These are phyloP conservation scores for Millerozyma acaciae DNA, from an alignment of 805 yeast genomes.

Conservation along the genomic window DNA sequence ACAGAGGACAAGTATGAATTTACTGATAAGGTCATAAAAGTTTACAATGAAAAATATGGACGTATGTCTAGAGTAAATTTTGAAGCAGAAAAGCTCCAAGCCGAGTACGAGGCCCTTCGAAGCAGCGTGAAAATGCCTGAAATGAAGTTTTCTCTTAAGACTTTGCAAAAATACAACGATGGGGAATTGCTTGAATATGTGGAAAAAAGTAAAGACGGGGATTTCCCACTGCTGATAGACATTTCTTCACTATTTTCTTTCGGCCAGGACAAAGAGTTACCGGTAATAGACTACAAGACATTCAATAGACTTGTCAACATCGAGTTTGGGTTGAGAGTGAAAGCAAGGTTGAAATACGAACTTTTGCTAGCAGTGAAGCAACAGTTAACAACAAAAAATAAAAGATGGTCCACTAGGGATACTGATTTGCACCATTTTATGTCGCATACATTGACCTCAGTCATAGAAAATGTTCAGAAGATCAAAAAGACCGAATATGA, in stretches of 20 bases:
- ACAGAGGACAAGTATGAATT: slow-evolving; percentile 13
- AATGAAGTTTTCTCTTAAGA: slow-evolving; percentile 23
- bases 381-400: slow-evolving; percentile 26
- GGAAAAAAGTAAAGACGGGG: slow-evolving; percentile 11
- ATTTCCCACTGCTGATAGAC: slow-evolving; percentile 8
- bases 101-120: slow-evolving; percentile 21
- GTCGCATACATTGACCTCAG: slow-evolving; percentile 19
- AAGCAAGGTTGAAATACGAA: slow-evolving; percentile 33
- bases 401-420: slow-evolving; percentile 34
- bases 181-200: slow-evolving; percentile 16
- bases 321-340: slow-evolving; percentile 30
- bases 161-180: slow-evolving; percentile 23
- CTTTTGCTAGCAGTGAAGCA: slow-evolving; percentile 28
- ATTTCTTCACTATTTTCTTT: slow-evolving; percentile 26
- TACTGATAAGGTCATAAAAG: slow-evolving; percentile 18
- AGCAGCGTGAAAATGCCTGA: slow-evolving; percentile 23
- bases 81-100: slow-evolving; percentile 17
- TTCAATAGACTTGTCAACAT: slow-evolving; percentile 29
- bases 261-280: slow-evolving; percentile 18
- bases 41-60: slow-evolving; percentile 29
- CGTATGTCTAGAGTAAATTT: slow-evolving; percentile 25
- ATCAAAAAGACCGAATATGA: slow-evolving; percentile 27
- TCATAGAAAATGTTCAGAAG: slow-evolving; percentile 25
- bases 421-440: slow-evolving; percentile 27
- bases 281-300: slow-evolving; percentile 24